phyloP scores from a whole-genome alignment of 441 rosid species.

The Lepidium campestre region DNA sequence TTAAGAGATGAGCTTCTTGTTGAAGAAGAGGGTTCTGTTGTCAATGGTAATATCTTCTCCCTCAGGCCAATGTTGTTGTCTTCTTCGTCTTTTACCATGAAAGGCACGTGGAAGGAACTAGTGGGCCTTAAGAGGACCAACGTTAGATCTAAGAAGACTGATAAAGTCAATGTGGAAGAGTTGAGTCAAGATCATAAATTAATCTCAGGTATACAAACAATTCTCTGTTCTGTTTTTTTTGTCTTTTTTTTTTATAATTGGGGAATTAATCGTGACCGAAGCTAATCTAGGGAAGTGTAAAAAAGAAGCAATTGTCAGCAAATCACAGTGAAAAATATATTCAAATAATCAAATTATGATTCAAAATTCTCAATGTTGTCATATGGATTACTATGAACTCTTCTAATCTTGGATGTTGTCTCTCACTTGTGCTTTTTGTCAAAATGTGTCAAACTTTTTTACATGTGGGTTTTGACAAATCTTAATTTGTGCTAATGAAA shows the following conservation, averaged over 20 bases:
- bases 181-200: not conserved
- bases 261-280: not conserved
- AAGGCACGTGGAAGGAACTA: conserved; percentile 67
- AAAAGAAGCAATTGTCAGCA: not conserved
- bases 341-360: not conserved
- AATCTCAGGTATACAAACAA: conserved; percentile 14
- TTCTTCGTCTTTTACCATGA: conserved; percentile 30
- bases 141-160: conserved; percentile 50
- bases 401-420: not conserved
- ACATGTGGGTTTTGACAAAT: not conserved
- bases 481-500: not conserved
- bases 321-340: not conserved
- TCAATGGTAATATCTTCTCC: conserved; percentile 25
- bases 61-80: conserved; percentile 48
- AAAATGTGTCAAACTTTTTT: not conserved
- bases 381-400: not conserved
- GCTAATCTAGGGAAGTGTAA: not conserved
- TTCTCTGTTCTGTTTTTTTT: not conserved
- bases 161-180: conserved; percentile 28
- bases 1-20: conserved; percentile 76
- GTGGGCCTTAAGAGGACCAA: conserved; percentile 64
- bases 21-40: conserved; percentile 36
- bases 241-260: no score
- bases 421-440: not conserved
- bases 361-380: not conserved